Evolutionary conservation across 345 rosid species (phyloP), one percentile per base, ranked within the genome.

Genomic region (Brassica rapa): DNA sequence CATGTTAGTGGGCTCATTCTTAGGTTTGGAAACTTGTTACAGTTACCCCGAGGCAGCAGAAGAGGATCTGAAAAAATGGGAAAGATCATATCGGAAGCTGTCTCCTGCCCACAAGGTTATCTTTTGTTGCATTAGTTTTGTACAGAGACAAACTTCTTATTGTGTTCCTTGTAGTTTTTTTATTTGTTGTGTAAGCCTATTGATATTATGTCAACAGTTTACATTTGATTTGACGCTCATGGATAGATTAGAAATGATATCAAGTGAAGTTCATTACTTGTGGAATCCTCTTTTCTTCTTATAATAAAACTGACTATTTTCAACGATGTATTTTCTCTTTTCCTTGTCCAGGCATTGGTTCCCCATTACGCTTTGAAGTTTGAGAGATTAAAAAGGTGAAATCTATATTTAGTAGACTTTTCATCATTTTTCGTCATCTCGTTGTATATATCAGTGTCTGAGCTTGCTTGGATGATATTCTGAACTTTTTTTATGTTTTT

Each of bases 11-110:
- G 15, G 53, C 51, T 43, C 51, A 43, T 74, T 10, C 15, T 56
- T 75, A 43, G 41, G 37, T 35, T 64, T 66, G 29, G 60, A 27
- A 5, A 39, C 4, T 55, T 61, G 4, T 29, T 66, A 69, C 72
- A 93, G 99, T 84, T 95, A 95, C 78, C 96, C 96, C 0, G 97
- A 93, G 62, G 96, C 98, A 63, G 84, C 98, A 1, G 92, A 90
- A 73, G 94, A 91, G 80, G 99, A 91, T 87, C 87, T 95, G 49
- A 88, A 79, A 57, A 83, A 88, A 86, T 91, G 85, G 82, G 98
- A 95, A 85, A 86, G 88, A 84, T 91, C 90, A 46, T 93, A 80
- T 55, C 86, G 81, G 77, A 93, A 90, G 89, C 92, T 94, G 74
- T 84, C 93, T 46, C 85, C 87, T 85, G 77, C 86, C 0, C 97